Evolutionary conservation across 1,284 basidiomycete species (phyloP).

Genomic region (Fomes fomentarius): DNA sequence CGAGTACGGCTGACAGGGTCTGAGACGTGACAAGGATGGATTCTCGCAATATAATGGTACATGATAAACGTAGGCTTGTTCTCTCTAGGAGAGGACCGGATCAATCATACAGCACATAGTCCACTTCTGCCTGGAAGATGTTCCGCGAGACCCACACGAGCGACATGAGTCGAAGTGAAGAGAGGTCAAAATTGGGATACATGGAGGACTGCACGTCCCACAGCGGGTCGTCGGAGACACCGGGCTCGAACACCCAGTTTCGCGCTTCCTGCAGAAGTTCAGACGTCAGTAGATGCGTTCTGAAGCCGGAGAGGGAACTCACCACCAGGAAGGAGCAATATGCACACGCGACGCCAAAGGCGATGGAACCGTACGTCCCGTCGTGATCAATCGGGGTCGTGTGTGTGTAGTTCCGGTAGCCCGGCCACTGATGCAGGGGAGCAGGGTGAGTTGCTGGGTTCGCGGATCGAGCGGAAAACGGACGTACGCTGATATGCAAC

Average conservation of each 20-base stretch:
- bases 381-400: neutral
- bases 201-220: neutral
- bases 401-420: neutral
- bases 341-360: neutral
- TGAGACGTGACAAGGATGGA: no score
- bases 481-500: neutral
- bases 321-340: neutral
- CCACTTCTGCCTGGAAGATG: neutral
- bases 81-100: no score
- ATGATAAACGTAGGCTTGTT: no score
- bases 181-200: neutral
- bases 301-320: neutral
- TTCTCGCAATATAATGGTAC: no score
- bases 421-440: neutral
- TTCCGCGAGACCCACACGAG: neutral
- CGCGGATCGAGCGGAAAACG: neutral
- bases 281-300: no score
- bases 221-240: neutral
- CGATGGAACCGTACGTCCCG: neutral
- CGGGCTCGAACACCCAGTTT: neutral
- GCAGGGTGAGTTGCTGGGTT: neutral
- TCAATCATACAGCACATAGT: neutral
- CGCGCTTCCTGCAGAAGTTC: neutral
- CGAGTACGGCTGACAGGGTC: no score
- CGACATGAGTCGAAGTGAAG: neutral